These are phyloP conservation scores for Paramecium biaurelia DNA, from an alignment of 73 alveolate genomes.

Conservation along the genomic window DNA sequence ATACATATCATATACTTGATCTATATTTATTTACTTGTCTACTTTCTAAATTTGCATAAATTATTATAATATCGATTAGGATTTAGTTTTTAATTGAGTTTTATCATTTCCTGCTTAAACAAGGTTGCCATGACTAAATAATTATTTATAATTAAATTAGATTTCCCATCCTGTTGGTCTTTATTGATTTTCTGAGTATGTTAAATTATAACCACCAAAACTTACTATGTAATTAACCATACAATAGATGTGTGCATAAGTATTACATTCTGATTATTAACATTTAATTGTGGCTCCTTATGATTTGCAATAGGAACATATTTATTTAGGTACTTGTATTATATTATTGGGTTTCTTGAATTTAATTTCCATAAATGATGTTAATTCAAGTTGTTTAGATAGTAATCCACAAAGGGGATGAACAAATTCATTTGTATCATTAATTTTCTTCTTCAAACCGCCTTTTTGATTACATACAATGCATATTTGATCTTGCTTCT, in stretches of 20 bases:
- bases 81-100: not conserved
- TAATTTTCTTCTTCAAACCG: not conserved
- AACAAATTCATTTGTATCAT: not conserved
- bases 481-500: not conserved
- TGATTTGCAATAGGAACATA: not conserved
- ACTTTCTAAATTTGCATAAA: not conserved
- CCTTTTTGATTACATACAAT: not conserved
- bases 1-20: not conserved
- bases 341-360: not conserved
- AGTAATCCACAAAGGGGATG: slow-evolving; percentile 27
- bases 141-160: not conserved
- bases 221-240: not conserved
- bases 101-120: not conserved
- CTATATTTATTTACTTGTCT: not conserved
- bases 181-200: not conserved
- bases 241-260: slow-evolving; percentile 24
- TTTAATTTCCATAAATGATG: not conserved
- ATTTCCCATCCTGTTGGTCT: not conserved
- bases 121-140: not conserved
- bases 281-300: slow-evolving; percentile 17
- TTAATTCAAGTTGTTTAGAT: not conserved
- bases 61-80: not conserved
- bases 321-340: not conserved
- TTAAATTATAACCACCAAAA: not conserved
- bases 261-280: not conserved